Evolutionary conservation across 2,329 filamentous ascomycete species (phyloP).

Genomic region (Thielaviopsis populi): DNA sequence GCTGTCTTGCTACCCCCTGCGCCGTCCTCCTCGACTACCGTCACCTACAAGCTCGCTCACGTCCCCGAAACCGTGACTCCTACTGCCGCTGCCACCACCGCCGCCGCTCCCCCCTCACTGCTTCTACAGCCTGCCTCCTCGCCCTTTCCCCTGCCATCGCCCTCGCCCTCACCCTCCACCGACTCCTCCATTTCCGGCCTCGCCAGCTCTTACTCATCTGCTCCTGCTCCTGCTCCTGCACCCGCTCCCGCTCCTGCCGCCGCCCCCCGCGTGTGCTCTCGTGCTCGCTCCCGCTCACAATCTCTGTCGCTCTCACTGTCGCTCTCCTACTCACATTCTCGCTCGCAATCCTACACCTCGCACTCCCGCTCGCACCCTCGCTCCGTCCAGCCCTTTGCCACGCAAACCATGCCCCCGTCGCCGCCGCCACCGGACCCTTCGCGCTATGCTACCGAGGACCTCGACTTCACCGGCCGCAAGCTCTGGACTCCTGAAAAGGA

Average conservation of each 20-base stretch:
- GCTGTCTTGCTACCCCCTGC: background rate
- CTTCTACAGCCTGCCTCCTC: conserved; percentile 4
- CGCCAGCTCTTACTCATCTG: background rate
- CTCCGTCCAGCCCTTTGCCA: conserved; percentile 11
- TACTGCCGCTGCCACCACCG: background rate
- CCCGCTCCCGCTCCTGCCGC: too few species aligned
- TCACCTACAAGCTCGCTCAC: conserved; percentile 13
- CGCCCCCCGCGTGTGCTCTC: background rate
- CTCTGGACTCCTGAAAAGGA: conserved; percentile 64
- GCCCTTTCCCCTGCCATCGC: conserved; percentile 8
- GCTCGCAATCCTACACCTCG: conserved; percentile 13
- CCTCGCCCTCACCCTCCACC: conserved; percentile 12
- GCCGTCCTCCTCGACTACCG: background rate
- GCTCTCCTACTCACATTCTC: conserved; percentile 9
- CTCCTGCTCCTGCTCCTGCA: background rate
- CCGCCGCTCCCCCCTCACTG: background rate
- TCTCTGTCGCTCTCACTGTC: conserved; percentile 6
- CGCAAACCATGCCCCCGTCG: conserved; percentile 13
- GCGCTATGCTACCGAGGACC: conserved; percentile 40
- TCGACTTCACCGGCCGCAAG: conserved; percentile 35
- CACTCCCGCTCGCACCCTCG: conserved; percentile 9
- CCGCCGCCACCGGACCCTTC: conserved; percentile 32
- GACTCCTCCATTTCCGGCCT: conserved; percentile 9
- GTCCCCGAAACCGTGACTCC: conserved; percentile 9
- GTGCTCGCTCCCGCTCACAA: conserved; percentile 13